These are phyloP conservation scores for Lactarius psammicola DNA, from an alignment of 768 basidiomycete species.

Conservation along the genomic window DNA sequence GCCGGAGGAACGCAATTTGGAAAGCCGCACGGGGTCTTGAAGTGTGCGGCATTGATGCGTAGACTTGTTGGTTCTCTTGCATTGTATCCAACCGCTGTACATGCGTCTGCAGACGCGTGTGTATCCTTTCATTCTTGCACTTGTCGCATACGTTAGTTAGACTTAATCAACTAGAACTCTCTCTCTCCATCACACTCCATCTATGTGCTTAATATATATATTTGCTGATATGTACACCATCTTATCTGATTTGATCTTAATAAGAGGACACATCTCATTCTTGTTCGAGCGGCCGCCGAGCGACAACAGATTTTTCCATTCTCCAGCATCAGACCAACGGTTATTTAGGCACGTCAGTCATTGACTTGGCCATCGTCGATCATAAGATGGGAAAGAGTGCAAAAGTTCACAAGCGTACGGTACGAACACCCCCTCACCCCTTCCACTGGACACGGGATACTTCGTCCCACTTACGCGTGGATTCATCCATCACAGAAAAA, in stretches of 20 bases:
- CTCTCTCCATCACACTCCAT: background rate
- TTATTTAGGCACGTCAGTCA: background rate
- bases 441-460: background rate
- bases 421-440: constrained; percentile 33
- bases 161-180: background rate
- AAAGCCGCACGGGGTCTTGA: constrained; percentile 33
- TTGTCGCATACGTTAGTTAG: constrained; percentile 10
- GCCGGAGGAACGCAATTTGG: constrained; percentile 56
- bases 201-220: background rate
- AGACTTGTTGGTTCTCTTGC: background rate
- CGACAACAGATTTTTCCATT: background rate
- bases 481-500: constrained; percentile 32
- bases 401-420: constrained; percentile 61
- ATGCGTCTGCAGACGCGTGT: background rate
- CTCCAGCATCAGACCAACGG: background rate
- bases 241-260: constrained; percentile 19
- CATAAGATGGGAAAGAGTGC: constrained; percentile 64
- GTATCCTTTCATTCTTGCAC: background rate
- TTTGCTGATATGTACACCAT: constrained; percentile 14
- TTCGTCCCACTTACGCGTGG: background rate
- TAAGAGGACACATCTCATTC: background rate
- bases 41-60: constrained; percentile 6
- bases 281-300: background rate
- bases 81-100: background rate
- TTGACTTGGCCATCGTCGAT: background rate